phyloP scores from a whole-genome alignment of 2,329 filamentous ascomycete genomes.

The Paecilomyces dactylethromorphus region DNA sequence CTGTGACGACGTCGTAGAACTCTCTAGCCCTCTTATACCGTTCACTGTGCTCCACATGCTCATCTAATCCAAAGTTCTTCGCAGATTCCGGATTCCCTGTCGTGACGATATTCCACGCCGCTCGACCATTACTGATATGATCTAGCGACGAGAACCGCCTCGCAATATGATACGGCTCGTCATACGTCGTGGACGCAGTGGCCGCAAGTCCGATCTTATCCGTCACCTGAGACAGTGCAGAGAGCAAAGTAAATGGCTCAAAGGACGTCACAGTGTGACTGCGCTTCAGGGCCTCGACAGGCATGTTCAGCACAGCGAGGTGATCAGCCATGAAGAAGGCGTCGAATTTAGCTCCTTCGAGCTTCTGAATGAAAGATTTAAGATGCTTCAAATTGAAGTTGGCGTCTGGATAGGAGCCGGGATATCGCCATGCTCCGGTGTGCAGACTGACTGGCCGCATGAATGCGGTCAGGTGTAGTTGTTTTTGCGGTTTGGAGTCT shows the following conservation, averaged over 20 bases:
- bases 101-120: conserved; percentile 51
- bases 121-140: conserved; percentile 44
- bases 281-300: conserved; percentile 49
- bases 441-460: conserved; percentile 54
- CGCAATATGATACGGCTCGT: conserved; percentile 48
- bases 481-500: conserved; percentile 9
- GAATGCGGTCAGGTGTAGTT: conserved; percentile 52
- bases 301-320: conserved; percentile 51
- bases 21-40: conserved; percentile 47
- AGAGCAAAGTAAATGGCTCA: conserved; percentile 49
- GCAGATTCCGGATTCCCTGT: conserved; percentile 48
- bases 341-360: conserved; percentile 50
- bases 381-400: conserved; percentile 53
- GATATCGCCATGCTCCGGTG: conserved; percentile 53
- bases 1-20: conserved; percentile 49
- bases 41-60: conserved; percentile 44
- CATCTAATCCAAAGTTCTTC: conserved; percentile 47
- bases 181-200: conserved; percentile 49
- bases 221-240: conserved; percentile 44
- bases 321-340: conserved; percentile 54
- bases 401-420: conserved; percentile 48
- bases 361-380: conserved; percentile 47
- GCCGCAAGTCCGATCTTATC: conserved; percentile 46
- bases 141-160: conserved; percentile 48
- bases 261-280: conserved; percentile 55